Evolutionary conservation across 2,329 filamentous ascomycete species (phyloP), one percentile per base, ranked within the genome.

Genomic region (Fusarium ambrosium): DNA sequence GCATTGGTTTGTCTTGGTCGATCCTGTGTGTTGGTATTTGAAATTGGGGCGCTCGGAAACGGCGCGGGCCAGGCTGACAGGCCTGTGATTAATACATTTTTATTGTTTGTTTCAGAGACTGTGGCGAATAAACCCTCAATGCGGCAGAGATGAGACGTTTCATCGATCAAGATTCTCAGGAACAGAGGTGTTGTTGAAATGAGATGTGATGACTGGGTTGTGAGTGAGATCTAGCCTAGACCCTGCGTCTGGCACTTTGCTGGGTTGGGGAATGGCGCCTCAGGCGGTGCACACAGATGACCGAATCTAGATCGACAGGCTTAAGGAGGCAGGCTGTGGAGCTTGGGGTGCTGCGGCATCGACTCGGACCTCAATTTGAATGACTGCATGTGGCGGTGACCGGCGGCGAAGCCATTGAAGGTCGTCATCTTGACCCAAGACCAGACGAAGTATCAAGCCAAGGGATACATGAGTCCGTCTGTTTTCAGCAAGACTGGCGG

Each of bases 21-120:
- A 76, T 74, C 58, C 62, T 72, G 56, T 68, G 60, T 72, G 60
- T 70, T 68, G 69, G 71, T 71, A 68, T 71, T 66, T 55, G 66
- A 36, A 22, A 64, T 70, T 69, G 24, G 24, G 60, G 34, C 37
- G 32, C 32, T 41, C 29, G 22, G 45, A 59, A 48, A 51, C 53
- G 65, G 62, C 41, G 58, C 34, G 58, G 32, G 27, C 48, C 56
- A 58, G 69, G 53, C 34, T 68, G 13, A 64, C 24, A 66, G 63
- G 63, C 34, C 64, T 14, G 58, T 48, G 60, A 74, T 68, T 75
- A 73, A 69, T 76, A 58, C 24, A 37, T 36, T 59, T 16, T 13
- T 41, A 27, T 58, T 55, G 48, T 45, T 37, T 43, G 43, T 64
- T 64, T 60, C 48, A 51, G 58, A 63, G 53, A 39, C 62, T 69